Base-by-base conservation (phyloP, 2,329 filamentous ascomycete species). In the Fusarium sp. region DNA sequence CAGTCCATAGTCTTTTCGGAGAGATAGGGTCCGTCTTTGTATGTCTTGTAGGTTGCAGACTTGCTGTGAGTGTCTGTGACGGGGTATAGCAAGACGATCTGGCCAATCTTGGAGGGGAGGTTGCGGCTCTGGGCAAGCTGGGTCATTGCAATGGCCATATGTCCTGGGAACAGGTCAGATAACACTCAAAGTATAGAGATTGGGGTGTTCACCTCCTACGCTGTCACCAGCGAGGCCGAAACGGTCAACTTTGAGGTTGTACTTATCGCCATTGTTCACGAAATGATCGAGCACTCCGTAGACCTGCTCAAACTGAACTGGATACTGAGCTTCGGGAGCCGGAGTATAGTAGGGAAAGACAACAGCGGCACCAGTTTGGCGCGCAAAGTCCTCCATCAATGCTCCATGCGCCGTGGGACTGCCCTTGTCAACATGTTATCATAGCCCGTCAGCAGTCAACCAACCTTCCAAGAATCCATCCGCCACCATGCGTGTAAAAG, bases 1-100 rank as follows among this genome's bases (percentile, higher is more conserved):
- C 70, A 73, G 42, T 73, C 70, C 70, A 73, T 72, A 0, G 68
- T 72, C 64, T 66, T 73, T 45, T 73, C 70, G 8, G 64, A 38
- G 3, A 73, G 56, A 18, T 73, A 73, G 4, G 70, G 70, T 10
- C 70, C 70, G 14, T 73, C 45, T 26, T 66, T 51, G 32, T 56
- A 73, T 11, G 24, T 73, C 10, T 51, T 61, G 47, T 73, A 73
- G 0, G 70, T 73, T 10, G 61, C 41, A 0, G 69, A 73, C 14
- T 73, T 73, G 7, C 44, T 62, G 38, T 54, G 8, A 3, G 69
- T 73, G 22, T 73, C 70, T 12, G 69, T 73, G 8, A 73, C 70
- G 4, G 70, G 70, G 20, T 73, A 73, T 1, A 73, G n/a, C 2
- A 73, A 60, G 6, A 73, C 59, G 0, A 73, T 28, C 6, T 73